Percentiles rank a stretch among this genome's conserved stretches.
These are phyloP conservation scores for Pseudogymnoascus verrucosus DNA, from an alignment of 2,329 filamentous ascomycete species.

Conservation along the genomic window DNA sequence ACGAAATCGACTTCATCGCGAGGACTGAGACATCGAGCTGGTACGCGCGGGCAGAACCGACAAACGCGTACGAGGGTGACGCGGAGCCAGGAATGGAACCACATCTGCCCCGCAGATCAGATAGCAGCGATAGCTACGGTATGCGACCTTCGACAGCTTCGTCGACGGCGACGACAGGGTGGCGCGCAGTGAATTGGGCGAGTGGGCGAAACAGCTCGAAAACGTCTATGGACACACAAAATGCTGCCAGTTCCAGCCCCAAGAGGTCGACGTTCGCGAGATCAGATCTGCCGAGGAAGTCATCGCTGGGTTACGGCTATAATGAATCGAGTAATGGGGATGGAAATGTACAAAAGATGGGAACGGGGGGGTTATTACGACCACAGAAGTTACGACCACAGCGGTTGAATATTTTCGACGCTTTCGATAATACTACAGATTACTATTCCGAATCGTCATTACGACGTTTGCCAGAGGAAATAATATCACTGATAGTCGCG, in stretches of 20 bases:
- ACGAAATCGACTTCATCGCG: slow-evolving; percentile 5
- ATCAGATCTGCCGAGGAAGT: not conserved
- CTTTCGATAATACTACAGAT: not conserved
- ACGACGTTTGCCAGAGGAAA: slow-evolving; percentile 43
- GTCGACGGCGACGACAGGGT: not conserved
- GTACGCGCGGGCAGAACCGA: not conserved
- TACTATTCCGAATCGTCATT: not conserved
- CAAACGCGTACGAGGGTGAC: not conserved
- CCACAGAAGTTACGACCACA: slow-evolving; percentile 4
- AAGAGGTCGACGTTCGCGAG: not conserved
- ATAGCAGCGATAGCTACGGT: not conserved
- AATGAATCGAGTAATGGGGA: not conserved
- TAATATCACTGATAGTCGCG: slow-evolving; percentile 48
- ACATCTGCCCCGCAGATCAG: not conserved
- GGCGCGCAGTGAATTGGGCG: not conserved
- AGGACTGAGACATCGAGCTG: not conserved
- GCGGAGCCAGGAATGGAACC: not conserved
- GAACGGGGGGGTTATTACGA: not conserved
- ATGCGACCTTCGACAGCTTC: not conserved
- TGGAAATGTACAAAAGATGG: not conserved
- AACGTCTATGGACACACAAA: not conserved
- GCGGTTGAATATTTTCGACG: not conserved
- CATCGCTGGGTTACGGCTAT: not conserved
- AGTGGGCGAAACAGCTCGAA: slow-evolving; percentile 1
- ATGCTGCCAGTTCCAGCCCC: not conserved